phyloP scores from a whole-genome alignment of 306 rosid species.

The Pterocarpus macrocarpus region DNA sequence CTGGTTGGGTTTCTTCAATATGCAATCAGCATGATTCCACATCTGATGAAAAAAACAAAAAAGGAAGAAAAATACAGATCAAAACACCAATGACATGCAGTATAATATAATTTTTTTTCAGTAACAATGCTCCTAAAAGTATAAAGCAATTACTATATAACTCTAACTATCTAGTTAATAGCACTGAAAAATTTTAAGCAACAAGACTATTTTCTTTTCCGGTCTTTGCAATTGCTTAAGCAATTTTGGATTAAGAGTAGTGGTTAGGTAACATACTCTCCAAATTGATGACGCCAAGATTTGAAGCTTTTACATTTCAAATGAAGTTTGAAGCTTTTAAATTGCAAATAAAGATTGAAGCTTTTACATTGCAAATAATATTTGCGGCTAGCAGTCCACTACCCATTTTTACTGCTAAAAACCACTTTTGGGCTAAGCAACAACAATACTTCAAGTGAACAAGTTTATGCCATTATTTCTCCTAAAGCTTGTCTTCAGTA shows the following conservation, averaged over 20 bases:
- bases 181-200: not conserved
- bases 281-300: not conserved
- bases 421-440: not conserved
- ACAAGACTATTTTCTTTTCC: not conserved
- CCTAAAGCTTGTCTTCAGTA: not conserved
- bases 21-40: constrained; percentile 93
- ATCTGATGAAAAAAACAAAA: constrained; percentile 65
- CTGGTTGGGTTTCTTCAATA: constrained; percentile 86
- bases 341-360: not conserved
- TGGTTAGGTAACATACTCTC: not conserved
- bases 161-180: not conserved
- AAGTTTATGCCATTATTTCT: not conserved
- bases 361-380: not conserved
- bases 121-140: constrained; percentile 8
- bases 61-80: constrained; percentile 31
- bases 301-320: not conserved
- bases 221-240: not conserved
- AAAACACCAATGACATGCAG: constrained; percentile 11
- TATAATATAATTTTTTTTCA: too few species aligned
- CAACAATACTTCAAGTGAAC: not conserved
- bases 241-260: not conserved
- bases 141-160: not conserved
- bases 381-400: not conserved
- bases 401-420: not conserved
- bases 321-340: not conserved